Evolutionary conservation across 2,329 filamentous ascomycete species (phyloP).

Genomic region (Diaporthe aspalathi): DNA sequence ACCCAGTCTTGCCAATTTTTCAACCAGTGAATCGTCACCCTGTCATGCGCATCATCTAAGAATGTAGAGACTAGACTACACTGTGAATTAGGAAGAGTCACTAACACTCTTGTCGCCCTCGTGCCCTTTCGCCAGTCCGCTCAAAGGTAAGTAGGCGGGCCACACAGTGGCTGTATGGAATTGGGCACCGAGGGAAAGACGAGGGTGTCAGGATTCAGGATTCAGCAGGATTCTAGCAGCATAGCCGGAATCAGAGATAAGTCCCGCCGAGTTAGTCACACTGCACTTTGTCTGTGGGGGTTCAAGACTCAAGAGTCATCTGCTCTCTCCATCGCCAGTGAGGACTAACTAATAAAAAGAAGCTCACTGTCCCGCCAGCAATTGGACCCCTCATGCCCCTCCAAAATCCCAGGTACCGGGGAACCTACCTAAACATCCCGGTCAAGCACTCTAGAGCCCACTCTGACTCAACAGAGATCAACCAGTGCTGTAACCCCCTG

Average conservation of each 20-base stretch:
- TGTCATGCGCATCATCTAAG: neutral
- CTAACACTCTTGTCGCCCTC: neutral
- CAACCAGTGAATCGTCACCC: neutral
- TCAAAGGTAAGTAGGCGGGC: neutral
- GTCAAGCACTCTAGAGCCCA: neutral
- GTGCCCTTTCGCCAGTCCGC: neutral
- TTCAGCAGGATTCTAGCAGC: neutral
- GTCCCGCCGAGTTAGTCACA: conserved; percentile 5
- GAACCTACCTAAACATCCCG: conserved; percentile 9
- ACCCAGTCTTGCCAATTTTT: neutral
- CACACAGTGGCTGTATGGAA: neutral
- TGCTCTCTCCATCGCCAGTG: neutral
- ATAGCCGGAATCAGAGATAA: neutral
- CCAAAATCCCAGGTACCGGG: conserved; percentile 11
- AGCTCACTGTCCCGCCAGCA: neutral
- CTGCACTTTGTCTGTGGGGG: neutral
- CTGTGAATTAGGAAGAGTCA: neutral
- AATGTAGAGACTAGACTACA: too few species aligned
- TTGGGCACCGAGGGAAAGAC: neutral
- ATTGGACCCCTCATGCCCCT: conserved; percentile 22
- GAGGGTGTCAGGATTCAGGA: neutral
- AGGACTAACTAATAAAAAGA: neutral
- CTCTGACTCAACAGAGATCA: conserved; percentile 23
- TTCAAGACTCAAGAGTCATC: neutral
- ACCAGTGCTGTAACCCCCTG: conserved; percentile 7